Percentiles rank a stretch among this genome's conserved stretches.
These are phyloP conservation scores for Arachis hypogaea DNA, from an alignment of 306 rosid species.

Conservation along the genomic window DNA sequence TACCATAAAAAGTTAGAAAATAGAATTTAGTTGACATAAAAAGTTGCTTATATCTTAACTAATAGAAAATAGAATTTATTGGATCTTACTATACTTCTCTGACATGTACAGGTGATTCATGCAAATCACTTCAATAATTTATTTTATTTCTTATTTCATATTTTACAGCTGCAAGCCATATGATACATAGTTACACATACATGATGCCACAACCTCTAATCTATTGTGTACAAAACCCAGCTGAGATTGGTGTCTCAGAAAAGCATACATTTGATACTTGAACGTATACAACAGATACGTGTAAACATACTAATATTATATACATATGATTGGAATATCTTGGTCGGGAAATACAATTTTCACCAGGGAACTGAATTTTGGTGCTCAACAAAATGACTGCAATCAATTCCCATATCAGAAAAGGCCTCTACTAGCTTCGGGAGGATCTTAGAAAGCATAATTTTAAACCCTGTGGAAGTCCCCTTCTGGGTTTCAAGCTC, in stretches of 20 bases:
- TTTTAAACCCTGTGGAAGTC: slow-evolving; percentile 81
- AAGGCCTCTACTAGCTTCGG: slow-evolving; percentile 82
- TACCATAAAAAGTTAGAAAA: too few species aligned
- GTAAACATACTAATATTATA: slow-evolving; percentile 29
- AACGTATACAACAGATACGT: slow-evolving; percentile 38
- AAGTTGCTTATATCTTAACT: too few species aligned
- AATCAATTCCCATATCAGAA: slow-evolving; percentile 65
- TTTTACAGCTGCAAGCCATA: slow-evolving; percentile 38
- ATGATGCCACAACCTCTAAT: neutral
- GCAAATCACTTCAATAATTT: slow-evolving; percentile 24
- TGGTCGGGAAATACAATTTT: slow-evolving; percentile 41
- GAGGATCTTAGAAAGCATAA: slow-evolving; percentile 89
- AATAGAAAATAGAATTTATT: too few species aligned
- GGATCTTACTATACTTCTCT: neutral
- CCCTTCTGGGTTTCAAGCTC: slow-evolving; percentile 52
- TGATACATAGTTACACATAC: slow-evolving; percentile 15
- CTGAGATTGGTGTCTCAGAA: slow-evolving; percentile 21
- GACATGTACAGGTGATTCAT: slow-evolving; percentile 16
- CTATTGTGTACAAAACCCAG: slow-evolving; percentile 13
- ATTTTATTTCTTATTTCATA: slow-evolving; percentile 28
- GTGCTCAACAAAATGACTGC: slow-evolving; percentile 57
- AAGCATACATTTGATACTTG: slow-evolving; percentile 31
- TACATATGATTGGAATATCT: slow-evolving; percentile 39
- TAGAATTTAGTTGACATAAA: too few species aligned
- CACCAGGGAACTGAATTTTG: slow-evolving; percentile 36